Base-by-base conservation (phyloP, 2,329 filamentous ascomycete species). In the Ceratocystis lukuohia region DNA sequence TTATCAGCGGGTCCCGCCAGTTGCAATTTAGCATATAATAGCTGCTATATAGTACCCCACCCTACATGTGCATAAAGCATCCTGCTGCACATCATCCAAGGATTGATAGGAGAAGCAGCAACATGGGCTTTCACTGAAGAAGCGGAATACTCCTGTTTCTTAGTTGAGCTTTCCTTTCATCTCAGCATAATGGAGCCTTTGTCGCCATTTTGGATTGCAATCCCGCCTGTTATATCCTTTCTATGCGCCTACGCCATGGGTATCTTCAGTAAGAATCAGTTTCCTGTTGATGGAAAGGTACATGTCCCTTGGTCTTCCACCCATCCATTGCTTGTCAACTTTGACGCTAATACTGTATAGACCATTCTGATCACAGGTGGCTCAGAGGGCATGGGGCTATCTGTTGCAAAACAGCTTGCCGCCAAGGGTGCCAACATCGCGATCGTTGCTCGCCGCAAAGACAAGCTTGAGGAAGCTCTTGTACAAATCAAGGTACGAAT, bases 361-460 rank as follows among this genome's bases (percentile, higher is more conserved):
- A 96, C 92, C 1, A 81, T 95, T 64, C 80, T 97, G 66, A 80
- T 99, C 64, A 99, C 94, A 0, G 94, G 94, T 61, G 91, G 87
- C 41, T 96, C 94, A 0, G 89, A 96, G 73, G 94, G 94, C 67
- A 90, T 96, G 88, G 94, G 94, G 68, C 85, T 86, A 71, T 84
- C 85, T 64, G 84, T 87, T 22, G 91, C 87, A 4, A 81, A 84
- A 64, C 81, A 91, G 70, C 84, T 99, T 57, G 83, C 93, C 2
- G 79, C 82, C 62, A 92, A 91, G 75, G 94, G 94, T 61, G 93
- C 94, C 68, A 90, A 91, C 75, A 75, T 99, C 66, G 84, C 96
- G 69, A 85, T 97, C 70, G 87, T 96, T 63, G 87, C 93, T 15
- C 88, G 94, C 65, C 89, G 87, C 70, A 79, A 84, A 12, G 77